Evolutionary conservation across 441 rosid genomes (phyloP).

Genomic region (Monsonia emarginata): DNA sequence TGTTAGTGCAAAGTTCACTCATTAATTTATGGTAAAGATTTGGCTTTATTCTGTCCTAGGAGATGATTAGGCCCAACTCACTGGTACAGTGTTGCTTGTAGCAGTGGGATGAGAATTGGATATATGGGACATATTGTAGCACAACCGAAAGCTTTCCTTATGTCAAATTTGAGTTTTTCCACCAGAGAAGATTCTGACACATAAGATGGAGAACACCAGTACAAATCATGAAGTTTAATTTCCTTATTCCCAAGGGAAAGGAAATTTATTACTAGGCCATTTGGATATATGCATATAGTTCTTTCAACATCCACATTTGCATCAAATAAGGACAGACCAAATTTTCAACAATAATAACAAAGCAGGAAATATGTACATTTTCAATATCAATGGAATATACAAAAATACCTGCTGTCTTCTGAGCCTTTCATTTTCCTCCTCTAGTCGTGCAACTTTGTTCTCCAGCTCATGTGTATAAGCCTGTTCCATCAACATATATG

Average conservation of each 20-base stretch:
- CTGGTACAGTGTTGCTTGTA: background rate
- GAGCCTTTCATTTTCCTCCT: constrained; percentile 23
- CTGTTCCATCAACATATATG: constrained; percentile 6
- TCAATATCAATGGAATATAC: constrained; percentile 1
- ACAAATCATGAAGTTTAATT: background rate
- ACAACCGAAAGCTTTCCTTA: background rate
- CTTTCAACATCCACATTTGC: background rate
- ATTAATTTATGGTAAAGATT: background rate
- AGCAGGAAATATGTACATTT: background rate
- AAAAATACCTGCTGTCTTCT: constrained; percentile 19
- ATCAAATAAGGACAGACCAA: background rate
- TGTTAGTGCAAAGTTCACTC: background rate
- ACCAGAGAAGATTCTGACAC: background rate
- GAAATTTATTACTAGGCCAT: too few relatives aligned
- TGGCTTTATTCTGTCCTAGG: background rate
- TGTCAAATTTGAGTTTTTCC: background rate
- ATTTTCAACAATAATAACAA: background rate
- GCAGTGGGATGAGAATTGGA: background rate
- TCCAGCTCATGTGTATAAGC: constrained; percentile 25
- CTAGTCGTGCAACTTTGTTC: constrained; percentile 21
- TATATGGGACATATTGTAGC: background rate
- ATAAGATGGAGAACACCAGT: background rate
- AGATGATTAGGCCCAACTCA: background rate
- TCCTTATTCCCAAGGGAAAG: background rate
- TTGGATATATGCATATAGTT: too few relatives aligned